Base-by-base conservation (phyloP, 2,329 filamentous ascomycete genomes). In the Trichoderma atrobrunneum region DNA sequence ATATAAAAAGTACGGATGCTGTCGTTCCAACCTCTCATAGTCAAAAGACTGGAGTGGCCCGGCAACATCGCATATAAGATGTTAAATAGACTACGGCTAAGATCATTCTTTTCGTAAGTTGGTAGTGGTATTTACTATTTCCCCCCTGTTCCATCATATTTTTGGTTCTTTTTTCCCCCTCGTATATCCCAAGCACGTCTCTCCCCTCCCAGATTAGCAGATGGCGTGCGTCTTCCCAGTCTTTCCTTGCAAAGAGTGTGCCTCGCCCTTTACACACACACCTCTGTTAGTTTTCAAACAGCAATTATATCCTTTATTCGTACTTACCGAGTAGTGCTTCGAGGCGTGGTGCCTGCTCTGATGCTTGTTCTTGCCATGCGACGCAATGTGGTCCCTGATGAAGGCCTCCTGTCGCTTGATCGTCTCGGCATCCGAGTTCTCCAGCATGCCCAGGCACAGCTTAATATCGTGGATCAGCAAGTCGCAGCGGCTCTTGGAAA, bases 191-290 rank as follows among this genome's bases (percentile, higher is more conserved):
- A 10, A 59, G 1, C 26, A 59, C 56, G 16, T 21, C 48, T 56
- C 60, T 8, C 16, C 18, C 67, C 28, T 21, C 51, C 51, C 11
- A 28, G n/a, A 34, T 77, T 89, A 97, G 83, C 95, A 98, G 72
- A 97, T 86, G 51, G 89, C 91, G 81, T 97, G 95, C 2, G 94
- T 95, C 88, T 98, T 98, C 70, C 94, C 95, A 72, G 89, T 89
- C 88, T 96, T 95, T 18, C 93, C 95, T 84, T 97, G 93, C 76
- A 98, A 84, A 72, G 92, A 95, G 82, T 98, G 95, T 76, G 89
- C 89, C 84, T 97, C 94, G 74, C 91, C 89, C 83, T 91, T 81
- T 26, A 66, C 28, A 30, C 39, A 28, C 32, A 34, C 28, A 56
- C 43, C 24, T 32, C 18, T n/a, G 16, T 32, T 32, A 30, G 30